phyloP scores from a whole-genome alignment of 768 basidiomycete species.

The Glaciozyma antarctica region DNA sequence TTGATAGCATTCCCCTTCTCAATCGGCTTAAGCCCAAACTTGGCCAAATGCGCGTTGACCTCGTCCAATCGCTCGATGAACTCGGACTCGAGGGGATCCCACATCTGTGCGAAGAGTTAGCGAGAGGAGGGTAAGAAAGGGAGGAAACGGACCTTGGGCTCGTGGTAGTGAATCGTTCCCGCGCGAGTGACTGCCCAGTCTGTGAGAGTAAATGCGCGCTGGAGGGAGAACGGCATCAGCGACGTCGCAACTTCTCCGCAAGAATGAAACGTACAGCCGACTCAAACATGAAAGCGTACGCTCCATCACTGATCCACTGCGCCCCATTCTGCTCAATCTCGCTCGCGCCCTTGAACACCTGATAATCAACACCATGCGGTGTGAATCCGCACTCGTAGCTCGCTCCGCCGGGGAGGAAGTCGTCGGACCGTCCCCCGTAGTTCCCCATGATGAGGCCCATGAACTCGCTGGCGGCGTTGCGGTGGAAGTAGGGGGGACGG shows the following conservation, averaged over 20 bases:
- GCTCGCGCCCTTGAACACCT: constrained; percentile 53
- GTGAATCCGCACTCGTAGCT: constrained; percentile 51
- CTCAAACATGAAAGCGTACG: constrained; percentile 3
- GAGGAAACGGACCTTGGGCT: constrained; percentile 39
- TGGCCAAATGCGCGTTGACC: constrained; percentile 48
- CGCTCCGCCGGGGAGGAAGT: constrained; percentile 54
- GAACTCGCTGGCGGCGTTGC: constrained; percentile 54
- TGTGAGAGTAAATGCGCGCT: constrained; percentile 55
- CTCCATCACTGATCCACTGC: constrained; percentile 21
- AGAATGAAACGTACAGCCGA: background rate
- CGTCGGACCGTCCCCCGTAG: constrained; percentile 57
- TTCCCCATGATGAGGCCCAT: constrained; percentile 41
- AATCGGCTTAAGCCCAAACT: constrained; percentile 37
- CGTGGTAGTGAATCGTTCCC: constrained; percentile 55
- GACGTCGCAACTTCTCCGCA: constrained; percentile 19
- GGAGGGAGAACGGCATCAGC: constrained; percentile 60
- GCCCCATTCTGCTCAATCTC: constrained; percentile 48
- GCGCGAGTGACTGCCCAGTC: constrained; percentile 56
- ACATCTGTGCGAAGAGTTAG: too few relatives aligned
- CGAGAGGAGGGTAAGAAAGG: too few relatives aligned
- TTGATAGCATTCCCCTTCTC: constrained; percentile 18
- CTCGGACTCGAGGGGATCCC: constrained; percentile 52
- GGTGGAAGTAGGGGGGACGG: constrained; percentile 46
- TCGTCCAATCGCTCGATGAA: constrained; percentile 54
- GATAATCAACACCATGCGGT: constrained; percentile 43